These are phyloP conservation scores for Trypethelium eluteriae DNA, from an alignment of 495 filamentous ascomycete genomes.

Conservation along the genomic window DNA sequence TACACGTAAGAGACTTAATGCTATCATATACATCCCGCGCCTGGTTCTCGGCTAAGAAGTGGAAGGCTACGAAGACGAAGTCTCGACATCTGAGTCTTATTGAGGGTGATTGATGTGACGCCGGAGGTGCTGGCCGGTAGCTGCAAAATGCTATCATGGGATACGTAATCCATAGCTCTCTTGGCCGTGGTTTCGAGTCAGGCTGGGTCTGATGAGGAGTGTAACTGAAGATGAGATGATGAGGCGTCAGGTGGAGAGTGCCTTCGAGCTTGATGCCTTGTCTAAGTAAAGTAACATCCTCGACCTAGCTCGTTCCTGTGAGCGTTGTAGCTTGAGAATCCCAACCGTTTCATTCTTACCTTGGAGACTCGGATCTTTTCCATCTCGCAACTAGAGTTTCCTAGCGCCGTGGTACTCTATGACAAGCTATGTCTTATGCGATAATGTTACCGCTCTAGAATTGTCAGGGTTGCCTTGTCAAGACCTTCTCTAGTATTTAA, in stretches of 20 bases:
- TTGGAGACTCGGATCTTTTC: constrained; percentile 19
- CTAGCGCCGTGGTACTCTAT: not conserved
- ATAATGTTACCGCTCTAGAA: not conserved
- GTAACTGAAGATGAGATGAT: constrained; percentile 58
- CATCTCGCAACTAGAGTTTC: not conserved
- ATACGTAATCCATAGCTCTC: constrained; percentile 22
- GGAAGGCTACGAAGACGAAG: constrained; percentile 87
- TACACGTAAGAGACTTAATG: constrained; percentile 75
- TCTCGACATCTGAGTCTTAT: constrained; percentile 86
- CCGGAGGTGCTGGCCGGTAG: constrained; percentile 17
- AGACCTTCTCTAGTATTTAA: no score
- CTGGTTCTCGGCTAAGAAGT: constrained; percentile 65
- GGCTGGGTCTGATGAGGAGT: constrained; percentile 12
- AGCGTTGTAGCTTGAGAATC: not conserved
- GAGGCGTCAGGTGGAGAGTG: constrained; percentile 56
- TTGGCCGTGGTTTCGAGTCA: constrained; percentile 7
- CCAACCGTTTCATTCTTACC: not conserved
- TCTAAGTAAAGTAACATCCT: constrained; percentile 57
- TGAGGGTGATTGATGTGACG: constrained; percentile 49
- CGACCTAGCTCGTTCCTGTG: constrained; percentile 40
- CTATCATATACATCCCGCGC: constrained; percentile 84
- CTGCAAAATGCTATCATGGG: constrained; percentile 21
- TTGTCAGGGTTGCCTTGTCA: not conserved
- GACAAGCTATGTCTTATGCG: not conserved
- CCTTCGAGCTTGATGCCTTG: constrained; percentile 53